Conservation (phyloP, 352 stramenopile species). For the Globisporangium parvum region DNA sequence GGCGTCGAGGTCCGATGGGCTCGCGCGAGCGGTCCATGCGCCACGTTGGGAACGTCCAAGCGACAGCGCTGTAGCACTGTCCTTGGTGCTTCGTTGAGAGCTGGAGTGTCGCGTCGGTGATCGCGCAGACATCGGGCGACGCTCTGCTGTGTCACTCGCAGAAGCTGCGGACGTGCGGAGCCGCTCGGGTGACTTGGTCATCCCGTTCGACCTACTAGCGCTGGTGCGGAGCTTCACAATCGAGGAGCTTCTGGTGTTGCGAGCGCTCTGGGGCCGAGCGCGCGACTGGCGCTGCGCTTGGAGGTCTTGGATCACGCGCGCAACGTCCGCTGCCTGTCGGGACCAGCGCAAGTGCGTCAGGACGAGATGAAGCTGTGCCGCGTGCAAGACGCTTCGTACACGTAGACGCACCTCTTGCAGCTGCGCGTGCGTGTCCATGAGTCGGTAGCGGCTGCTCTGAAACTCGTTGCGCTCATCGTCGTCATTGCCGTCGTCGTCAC, state of each 20-base stretch:
- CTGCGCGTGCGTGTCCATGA: constrained; percentile 35
- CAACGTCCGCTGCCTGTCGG: constrained; percentile 26
- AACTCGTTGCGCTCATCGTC: neutral
- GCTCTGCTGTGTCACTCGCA: too few species aligned
- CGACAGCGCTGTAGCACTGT: neutral
- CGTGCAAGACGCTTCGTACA: neutral
- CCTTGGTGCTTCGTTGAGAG: too few species aligned
- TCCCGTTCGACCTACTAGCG: neutral
- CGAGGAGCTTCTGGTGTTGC: neutral
- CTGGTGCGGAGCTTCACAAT: neutral
- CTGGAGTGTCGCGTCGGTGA: too few species aligned
- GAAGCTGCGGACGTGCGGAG: too few species aligned
- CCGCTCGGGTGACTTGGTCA: neutral
- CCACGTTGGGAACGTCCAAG: too few species aligned
- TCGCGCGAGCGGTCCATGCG: neutral
- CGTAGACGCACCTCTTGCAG: constrained; percentile 18
- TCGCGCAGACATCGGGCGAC: too few species aligned
- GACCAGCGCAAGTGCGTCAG: neutral
- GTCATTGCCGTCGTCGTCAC: neutral
- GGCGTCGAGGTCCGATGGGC: neutral
- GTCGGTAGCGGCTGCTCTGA: constrained; percentile 27
- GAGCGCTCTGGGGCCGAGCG: neutral
- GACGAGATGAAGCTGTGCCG: neutral
- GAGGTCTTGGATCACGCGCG: constrained; percentile 40
- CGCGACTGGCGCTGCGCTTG: constrained; percentile 17